phyloP scores from a whole-genome alignment of 164 flowering plant genomes.

The Magnolia sinica region DNA sequence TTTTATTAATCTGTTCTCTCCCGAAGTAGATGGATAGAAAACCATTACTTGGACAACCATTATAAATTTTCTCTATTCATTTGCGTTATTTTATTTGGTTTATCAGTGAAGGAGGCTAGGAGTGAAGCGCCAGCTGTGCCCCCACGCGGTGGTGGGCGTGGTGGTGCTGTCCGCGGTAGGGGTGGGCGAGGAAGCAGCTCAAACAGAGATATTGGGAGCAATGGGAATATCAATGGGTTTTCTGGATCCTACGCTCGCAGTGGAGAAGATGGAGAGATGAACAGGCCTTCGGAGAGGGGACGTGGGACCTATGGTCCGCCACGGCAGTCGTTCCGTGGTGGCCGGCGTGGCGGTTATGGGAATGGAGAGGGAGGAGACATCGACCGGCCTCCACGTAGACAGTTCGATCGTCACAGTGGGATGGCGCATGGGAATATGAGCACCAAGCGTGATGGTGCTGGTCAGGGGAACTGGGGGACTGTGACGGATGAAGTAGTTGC shows the following conservation, averaged over 20 bases:
- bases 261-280: slow-evolving; percentile 6
- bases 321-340: slow-evolving; percentile 9
- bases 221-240: slow-evolving; percentile 8
- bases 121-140: slow-evolving; percentile 2
- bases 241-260: slow-evolving; percentile 6
- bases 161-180: slow-evolving; percentile 19
- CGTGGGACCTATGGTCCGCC: slow-evolving; percentile 11
- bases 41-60: no score
- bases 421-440: slow-evolving; percentile 59
- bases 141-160: slow-evolving; percentile 12
- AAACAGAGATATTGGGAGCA: slow-evolving; percentile 11
- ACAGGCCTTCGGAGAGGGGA: slow-evolving; percentile 19
- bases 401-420: slow-evolving; percentile 62
- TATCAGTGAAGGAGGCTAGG: slow-evolving; percentile 19
- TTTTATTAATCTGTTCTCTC: no score
- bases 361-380: slow-evolving; percentile 32
- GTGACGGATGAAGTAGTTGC: slow-evolving; percentile 35
- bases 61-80: not conserved
- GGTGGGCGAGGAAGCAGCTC: slow-evolving; percentile 19
- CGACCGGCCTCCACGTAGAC: slow-evolving; percentile 38
- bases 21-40: no score
- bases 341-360: slow-evolving; percentile 13
- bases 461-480: slow-evolving; percentile 68
- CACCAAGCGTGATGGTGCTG: slow-evolving; percentile 58
- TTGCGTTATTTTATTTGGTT: not conserved